These are phyloP conservation scores for Trypanosoma cruzi DNA, from an alignment of 208 protist genomes.

Conservation along the genomic window DNA sequence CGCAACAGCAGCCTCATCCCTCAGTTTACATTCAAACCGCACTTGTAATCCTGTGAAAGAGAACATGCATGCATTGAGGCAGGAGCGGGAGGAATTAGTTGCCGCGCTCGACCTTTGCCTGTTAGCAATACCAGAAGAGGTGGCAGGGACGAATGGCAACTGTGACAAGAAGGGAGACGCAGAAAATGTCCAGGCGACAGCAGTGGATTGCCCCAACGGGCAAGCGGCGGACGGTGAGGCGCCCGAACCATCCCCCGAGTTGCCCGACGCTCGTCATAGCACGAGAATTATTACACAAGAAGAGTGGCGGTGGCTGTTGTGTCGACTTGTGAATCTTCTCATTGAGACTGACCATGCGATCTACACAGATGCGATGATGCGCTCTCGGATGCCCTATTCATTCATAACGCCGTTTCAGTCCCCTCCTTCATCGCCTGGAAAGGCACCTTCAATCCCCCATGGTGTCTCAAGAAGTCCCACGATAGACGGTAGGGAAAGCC, in stretches of 20 bases:
- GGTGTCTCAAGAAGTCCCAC: background rate
- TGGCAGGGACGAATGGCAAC: background rate
- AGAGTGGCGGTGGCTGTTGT: slow-evolving; percentile 31
- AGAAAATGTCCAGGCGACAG: background rate
- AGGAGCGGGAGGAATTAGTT: slow-evolving; percentile 70
- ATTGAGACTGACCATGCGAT: slow-evolving; percentile 50
- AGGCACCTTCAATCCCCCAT: background rate
- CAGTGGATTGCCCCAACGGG: slow-evolving; percentile 1
- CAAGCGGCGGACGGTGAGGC: background rate
- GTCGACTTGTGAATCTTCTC: slow-evolving; percentile 43
- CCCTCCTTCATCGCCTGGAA: slow-evolving; percentile 4
- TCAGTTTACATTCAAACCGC: background rate
- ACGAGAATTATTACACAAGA: slow-evolving; percentile 13
- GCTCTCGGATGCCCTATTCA: background rate
- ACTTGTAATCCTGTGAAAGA: background rate
- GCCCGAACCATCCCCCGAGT: background rate
- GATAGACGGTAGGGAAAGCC: background rate
- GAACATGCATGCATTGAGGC: slow-evolving; percentile 24
- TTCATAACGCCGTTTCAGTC: background rate
- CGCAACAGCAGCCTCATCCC: background rate
- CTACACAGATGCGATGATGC: slow-evolving; percentile 27
- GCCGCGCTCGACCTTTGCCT: slow-evolving; percentile 83
- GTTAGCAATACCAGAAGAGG: slow-evolving; percentile 52
- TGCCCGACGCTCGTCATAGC: background rate
- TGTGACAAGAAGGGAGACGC: background rate